phyloP scores from a whole-genome alignment of 148 eudicot genomes.

The Chenopodium suecicum region DNA sequence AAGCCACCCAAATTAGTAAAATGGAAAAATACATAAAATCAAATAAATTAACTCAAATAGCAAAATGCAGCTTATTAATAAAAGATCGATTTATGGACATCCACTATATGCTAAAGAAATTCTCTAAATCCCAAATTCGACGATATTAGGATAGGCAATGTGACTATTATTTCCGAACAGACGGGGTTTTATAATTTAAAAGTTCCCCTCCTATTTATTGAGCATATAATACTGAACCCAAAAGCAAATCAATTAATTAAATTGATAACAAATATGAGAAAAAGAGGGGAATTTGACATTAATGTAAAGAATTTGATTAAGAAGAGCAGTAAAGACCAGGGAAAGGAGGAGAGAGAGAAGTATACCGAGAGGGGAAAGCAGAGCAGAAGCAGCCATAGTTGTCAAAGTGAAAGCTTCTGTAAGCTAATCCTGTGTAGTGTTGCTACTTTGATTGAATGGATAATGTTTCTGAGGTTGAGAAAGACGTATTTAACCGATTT shows the following conservation, averaged over 20 bases:
- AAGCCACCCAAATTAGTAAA: constrained; percentile 34
- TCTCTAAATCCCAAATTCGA: too few species aligned
- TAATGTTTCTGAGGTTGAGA: constrained; percentile 9
- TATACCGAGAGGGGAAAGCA: constrained; percentile 45
- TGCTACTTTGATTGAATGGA: neutral
- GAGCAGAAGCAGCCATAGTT: constrained; percentile 40
- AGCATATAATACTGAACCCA: too few species aligned
- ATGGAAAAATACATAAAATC: neutral
- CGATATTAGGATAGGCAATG: neutral
- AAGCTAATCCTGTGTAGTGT: neutral
- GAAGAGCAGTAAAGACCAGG: too few species aligned
- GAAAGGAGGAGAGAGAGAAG: neutral
- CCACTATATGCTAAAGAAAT: too few species aligned
- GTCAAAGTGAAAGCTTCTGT: constrained; percentile 3
- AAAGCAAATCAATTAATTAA: too few species aligned
- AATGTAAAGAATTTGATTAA: too few species aligned
- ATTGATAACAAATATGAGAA: neutral
- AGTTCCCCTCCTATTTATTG: neutral
- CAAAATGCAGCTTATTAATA: too few species aligned
- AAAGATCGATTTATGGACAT: too few species aligned
- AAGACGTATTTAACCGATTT: neutral
- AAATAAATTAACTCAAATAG: neutral
- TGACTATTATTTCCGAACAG: neutral
- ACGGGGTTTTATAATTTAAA: neutral
- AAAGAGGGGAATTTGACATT: neutral